A percentile compares a stretch with the other conserved stretches of the same genome.
Conservation (phyloP, 2,329 filamentous ascomycete genomes). For the Nigrograna mackinnonii region DNA sequence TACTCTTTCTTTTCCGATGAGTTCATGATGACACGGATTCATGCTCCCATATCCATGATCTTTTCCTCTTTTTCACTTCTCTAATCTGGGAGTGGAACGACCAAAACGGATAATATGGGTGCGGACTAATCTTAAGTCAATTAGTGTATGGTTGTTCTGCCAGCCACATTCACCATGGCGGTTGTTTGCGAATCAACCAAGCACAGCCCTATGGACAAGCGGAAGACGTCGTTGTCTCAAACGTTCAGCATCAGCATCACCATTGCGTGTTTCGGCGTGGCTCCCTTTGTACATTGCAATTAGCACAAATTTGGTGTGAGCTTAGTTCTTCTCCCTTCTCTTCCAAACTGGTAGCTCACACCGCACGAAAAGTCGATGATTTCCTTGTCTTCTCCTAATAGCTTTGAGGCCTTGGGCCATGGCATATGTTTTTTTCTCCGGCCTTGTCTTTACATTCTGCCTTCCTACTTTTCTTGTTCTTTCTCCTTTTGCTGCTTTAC, state of each 20-base stretch:
- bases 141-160: background rate
- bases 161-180: background rate
- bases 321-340: background rate
- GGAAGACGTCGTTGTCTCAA: no score
- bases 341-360: no score
- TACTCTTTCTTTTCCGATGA: slow-evolving; percentile 7
- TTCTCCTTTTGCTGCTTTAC: slow-evolving; percentile 3
- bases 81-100: no score
- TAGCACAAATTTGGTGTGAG: background rate
- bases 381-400: slow-evolving; percentile 2
- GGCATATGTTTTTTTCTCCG: no score
- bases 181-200: no score
- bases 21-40: slow-evolving; percentile 3
- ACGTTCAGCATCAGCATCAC: no score
- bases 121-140: background rate
- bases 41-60: slow-evolving; percentile 4
- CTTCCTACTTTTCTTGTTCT: slow-evolving; percentile 1
- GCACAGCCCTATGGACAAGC: no score
- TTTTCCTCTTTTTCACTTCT: slow-evolving; percentile 5
- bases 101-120: slow-evolving; percentile 2
- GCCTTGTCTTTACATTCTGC: slow-evolving; percentile 1
- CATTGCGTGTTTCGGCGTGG: background rate
- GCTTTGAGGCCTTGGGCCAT: no score
- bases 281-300: background rate
- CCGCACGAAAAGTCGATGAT: background rate